phyloP scores from a whole-genome alignment of 169 alveolate genomes.

The Blepharisma undulans region DNA sequence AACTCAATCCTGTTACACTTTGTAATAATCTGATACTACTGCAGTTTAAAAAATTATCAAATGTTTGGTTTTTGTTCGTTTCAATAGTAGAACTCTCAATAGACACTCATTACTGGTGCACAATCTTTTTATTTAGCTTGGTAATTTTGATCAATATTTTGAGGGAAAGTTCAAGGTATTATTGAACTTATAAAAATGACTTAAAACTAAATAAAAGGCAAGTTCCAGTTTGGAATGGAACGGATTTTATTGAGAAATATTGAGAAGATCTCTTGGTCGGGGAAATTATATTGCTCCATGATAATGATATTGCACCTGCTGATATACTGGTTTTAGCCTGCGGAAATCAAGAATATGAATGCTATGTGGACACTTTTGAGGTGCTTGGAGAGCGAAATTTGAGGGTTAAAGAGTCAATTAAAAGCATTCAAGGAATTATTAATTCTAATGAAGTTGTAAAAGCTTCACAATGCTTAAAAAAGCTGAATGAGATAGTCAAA shows the following conservation, averaged over 20 bases:
- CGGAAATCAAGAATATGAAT: neutral
- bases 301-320: conserved; percentile 3
- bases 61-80: neutral
- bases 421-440: neutral
- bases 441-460: neutral
- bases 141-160: neutral
- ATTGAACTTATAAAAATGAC: neutral
- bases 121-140: neutral
- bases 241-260: neutral
- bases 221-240: neutral
- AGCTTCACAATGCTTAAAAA: neutral
- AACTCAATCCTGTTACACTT: neutral
- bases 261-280: conserved; percentile 1
- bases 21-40: neutral
- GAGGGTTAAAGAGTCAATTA: neutral
- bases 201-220: neutral
- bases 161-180: neutral
- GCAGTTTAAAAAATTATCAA: neutral
- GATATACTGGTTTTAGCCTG: neutral
- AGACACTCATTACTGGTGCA: neutral
- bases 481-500: neutral
- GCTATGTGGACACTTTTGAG: neutral
- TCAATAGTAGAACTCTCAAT: neutral
- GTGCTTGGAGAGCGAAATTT: conserved; percentile 1
- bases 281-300: neutral